Evolutionary conservation across 371 early-diverging fungal genomes (phyloP).

Genomic region (Actinomortierella wolfii): DNA sequence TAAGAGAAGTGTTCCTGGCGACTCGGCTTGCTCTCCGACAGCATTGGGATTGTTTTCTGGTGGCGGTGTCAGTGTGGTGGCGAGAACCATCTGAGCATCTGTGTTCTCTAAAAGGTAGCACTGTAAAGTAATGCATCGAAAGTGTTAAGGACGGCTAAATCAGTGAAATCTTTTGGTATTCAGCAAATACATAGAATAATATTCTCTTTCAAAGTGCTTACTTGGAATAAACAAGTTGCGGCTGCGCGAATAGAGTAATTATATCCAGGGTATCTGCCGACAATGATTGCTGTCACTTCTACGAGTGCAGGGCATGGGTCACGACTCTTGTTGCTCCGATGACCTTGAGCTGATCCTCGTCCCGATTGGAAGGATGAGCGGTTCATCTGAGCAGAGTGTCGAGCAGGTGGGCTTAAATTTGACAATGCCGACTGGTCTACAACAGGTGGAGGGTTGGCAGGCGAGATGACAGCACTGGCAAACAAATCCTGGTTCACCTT

Average conservation of each 20-base stretch:
- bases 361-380: conserved; percentile 43
- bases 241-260: conserved; percentile 74
- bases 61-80: conserved; percentile 84
- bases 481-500: conserved; percentile 76
- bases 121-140: conserved; percentile 20
- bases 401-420: conserved; percentile 13
- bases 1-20: conserved; percentile 85
- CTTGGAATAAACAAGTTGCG: conserved; percentile 74
- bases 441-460: conserved; percentile 26
- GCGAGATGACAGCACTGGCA: conserved; percentile 54
- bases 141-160: too few relatives aligned
- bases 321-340: conserved; percentile 9
- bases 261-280: conserved; percentile 50
- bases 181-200: background rate
- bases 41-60: conserved; percentile 66
- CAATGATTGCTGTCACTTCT: conserved; percentile 64
- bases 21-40: conserved; percentile 69
- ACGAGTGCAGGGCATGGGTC: conserved; percentile 62
- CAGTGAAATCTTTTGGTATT: too few relatives aligned
- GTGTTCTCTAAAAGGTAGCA: conserved; percentile 77
- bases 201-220: conserved; percentile 21
- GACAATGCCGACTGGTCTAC: conserved; percentile 8
- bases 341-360: conserved; percentile 47
- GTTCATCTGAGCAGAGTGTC: conserved; percentile 27
- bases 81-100: conserved; percentile 86